Evolutionary conservation across 116 monocot genomes (phyloP), one percentile per base, ranked within the genome.

Genomic region (Dioscorea cayenensis): DNA sequence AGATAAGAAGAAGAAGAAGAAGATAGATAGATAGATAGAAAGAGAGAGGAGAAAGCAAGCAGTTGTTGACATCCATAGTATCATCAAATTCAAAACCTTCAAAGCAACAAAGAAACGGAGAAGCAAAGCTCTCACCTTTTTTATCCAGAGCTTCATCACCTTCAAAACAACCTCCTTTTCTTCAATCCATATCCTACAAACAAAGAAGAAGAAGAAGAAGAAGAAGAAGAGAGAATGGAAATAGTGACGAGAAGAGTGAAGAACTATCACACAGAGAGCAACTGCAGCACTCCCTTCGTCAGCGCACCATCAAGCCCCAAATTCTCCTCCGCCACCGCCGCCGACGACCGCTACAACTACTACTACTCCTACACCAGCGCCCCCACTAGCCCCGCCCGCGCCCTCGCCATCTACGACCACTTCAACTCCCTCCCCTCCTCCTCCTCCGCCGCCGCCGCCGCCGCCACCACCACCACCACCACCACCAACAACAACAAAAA

Each of bases 221-320:
- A 36, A 68, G 68, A n/a, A 37, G 48, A 20, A 38, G 6, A 43
- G 43, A 21, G 59, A 32, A 62, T 49, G 64, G 35, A 6, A 16
- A 19, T 23, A 7, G 25, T 28, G 29, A 25, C 66, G 6, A 43
- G 43, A 62, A 73, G 22, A 62, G 9, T 27, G 22, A 21, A 49
- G 65, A 66, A 62, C 28, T 77, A 80, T 37, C 71, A 66, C 66
- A 80, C 71, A 51, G 25, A 25, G 61, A 62, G 52, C 58, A 12
- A 48, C 14, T 66, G 14, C 5, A 32, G 19, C 3, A 18, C 67
- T 5, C 72, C 72, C 19, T 77, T 64, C 37, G 60, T 51, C 22
- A 84, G 73, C 19, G 87, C 84, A 20, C 87, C 87, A 36, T 70
- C 84, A 21, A 87, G 87, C 69, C 87, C 87, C 6, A 71, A 74